Conservation (phyloP, 2,329 filamentous ascomycete species). For the Colletotrichum salicis region DNA sequence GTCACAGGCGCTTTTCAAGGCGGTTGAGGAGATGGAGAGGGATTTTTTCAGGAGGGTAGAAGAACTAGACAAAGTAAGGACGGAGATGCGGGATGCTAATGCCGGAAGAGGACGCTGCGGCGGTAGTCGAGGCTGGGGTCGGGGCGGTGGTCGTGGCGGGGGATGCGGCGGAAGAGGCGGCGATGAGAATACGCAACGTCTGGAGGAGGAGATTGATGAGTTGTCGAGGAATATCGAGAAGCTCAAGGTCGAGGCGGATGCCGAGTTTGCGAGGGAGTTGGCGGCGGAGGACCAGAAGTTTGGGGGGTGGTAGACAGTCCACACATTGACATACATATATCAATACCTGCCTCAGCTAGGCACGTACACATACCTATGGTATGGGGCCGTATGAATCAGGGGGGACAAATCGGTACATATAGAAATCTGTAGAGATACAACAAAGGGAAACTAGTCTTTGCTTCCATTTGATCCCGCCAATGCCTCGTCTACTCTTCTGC, state of each 20-base stretch:
- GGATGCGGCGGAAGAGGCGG: not conserved
- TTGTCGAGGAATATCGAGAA: slow-evolving; percentile 51
- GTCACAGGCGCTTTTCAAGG: slow-evolving; percentile 15
- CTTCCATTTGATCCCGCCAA: not conserved
- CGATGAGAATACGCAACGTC: slow-evolving; percentile 33
- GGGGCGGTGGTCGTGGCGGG: slow-evolving; percentile 32
- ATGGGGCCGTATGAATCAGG: no score
- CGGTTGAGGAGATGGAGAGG: slow-evolving; percentile 13
- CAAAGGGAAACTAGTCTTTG: not conserved
- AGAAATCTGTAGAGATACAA: not conserved
- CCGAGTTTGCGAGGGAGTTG: slow-evolving; percentile 57
- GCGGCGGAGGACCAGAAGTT: slow-evolving; percentile 40
- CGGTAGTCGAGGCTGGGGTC: slow-evolving; percentile 1
- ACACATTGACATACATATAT: not conserved
- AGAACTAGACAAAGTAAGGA: slow-evolving; percentile 27
- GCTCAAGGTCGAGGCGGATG: slow-evolving; percentile 58
- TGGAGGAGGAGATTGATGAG: slow-evolving; percentile 51
- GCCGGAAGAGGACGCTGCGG: slow-evolving; percentile 32
- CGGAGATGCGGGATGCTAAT: not conserved
- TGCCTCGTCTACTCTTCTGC: slow-evolving; percentile 10
- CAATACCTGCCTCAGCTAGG: not conserved
- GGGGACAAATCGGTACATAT: no score
- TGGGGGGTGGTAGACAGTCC: slow-evolving; percentile 6
- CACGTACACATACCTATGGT: no score
- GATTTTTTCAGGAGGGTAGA: slow-evolving; percentile 28